Evolutionary conservation across 495 filamentous ascomycete genomes (phyloP).

Genomic region (Talaromyces ruber): DNA sequence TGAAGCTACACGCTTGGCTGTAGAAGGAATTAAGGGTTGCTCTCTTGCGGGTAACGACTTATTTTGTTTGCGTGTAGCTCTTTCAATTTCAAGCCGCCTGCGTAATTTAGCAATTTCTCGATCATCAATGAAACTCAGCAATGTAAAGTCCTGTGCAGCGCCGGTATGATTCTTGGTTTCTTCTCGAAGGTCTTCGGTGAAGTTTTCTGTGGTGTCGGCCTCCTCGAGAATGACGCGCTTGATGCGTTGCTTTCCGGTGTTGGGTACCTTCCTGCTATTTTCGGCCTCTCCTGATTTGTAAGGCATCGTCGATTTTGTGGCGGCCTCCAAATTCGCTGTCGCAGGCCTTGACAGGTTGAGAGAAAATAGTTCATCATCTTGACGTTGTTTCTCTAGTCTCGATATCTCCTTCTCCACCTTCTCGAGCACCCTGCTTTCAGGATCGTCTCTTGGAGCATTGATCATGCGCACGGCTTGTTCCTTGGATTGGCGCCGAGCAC

Average conservation of each 20-base stretch:
- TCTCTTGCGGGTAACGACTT: slow-evolving; percentile 24
- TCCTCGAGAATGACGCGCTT: slow-evolving; percentile 35
- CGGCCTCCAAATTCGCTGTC: slow-evolving; percentile 16
- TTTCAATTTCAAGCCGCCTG: slow-evolving; percentile 41
- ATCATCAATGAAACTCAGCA: slow-evolving; percentile 41
- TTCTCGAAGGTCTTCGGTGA: slow-evolving; percentile 20
- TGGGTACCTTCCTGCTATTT: slow-evolving; percentile 24
- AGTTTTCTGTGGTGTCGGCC: slow-evolving; percentile 17
- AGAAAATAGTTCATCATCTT: slow-evolving; percentile 39
- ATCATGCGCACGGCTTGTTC: slow-evolving; percentile 15
- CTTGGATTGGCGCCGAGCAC: slow-evolving; percentile 27
- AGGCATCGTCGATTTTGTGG: slow-evolving; percentile 13
- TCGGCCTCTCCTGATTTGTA: not conserved
- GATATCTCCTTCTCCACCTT: slow-evolving; percentile 39
- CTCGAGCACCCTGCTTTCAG: slow-evolving; percentile 18
- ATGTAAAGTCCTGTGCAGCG: slow-evolving; percentile 28
- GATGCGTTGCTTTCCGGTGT: slow-evolving; percentile 35
- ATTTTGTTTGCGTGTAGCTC: slow-evolving; percentile 36
- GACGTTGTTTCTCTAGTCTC: slow-evolving; percentile 31
- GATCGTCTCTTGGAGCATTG: slow-evolving; percentile 20
- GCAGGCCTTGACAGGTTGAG: slow-evolving; percentile 22
- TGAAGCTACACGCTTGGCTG: slow-evolving; percentile 27
- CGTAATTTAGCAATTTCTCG: slow-evolving; percentile 38
- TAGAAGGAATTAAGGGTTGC: slow-evolving; percentile 21
- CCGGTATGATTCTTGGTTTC: slow-evolving; percentile 23